A percentile compares a stretch with the other conserved stretches of the same genome.
These are phyloP conservation scores for Calonectria hongkongensis DNA, from an alignment of 2,329 filamentous ascomycete genomes.

Conservation along the genomic window DNA sequence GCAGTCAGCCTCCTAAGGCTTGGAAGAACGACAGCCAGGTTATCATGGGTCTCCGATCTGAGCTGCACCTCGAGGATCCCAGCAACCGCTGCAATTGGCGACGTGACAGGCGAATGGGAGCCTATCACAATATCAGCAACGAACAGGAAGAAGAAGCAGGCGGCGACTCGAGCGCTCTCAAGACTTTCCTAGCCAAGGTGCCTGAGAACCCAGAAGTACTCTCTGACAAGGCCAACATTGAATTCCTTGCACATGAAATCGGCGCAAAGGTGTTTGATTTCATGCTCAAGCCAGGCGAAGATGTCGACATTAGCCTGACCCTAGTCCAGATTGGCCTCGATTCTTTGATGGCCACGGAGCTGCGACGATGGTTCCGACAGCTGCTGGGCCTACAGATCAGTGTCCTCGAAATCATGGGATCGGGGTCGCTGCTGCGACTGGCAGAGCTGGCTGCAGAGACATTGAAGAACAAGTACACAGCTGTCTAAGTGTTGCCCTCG, in stretches of 20 bases:
- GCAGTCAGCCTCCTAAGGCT: slow-evolving; percentile 22
- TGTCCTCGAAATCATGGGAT: slow-evolving; percentile 45
- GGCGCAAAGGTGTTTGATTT: slow-evolving; percentile 41
- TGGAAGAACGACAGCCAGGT: slow-evolving; percentile 38
- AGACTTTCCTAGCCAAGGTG: slow-evolving; percentile 35
- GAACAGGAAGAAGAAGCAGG: slow-evolving; percentile 8
- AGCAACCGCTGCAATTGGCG: slow-evolving; percentile 46
- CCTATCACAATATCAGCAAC: slow-evolving; percentile 42
- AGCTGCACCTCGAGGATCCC: slow-evolving; percentile 36
- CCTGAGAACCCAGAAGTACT: slow-evolving; percentile 21
- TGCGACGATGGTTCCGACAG: slow-evolving; percentile 51
- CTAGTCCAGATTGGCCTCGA: slow-evolving; percentile 47
- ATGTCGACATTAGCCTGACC: slow-evolving; percentile 31
- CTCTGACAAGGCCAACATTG: slow-evolving; percentile 11
- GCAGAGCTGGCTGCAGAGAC: slow-evolving; percentile 1
- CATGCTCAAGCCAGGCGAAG: slow-evolving; percentile 44
- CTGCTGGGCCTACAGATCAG: slow-evolving; percentile 48
- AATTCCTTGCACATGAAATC: slow-evolving; percentile 34
- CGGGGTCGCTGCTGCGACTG: slow-evolving; percentile 6
- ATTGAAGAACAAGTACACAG: slow-evolving; percentile 8
- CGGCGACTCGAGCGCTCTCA: slow-evolving; percentile 27
- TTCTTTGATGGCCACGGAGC: slow-evolving; percentile 50
- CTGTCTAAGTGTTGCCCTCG: neutral
- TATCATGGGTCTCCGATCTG: slow-evolving; percentile 44
- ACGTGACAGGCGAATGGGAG: slow-evolving; percentile 49